Evolutionary conservation across 768 basidiomycete genomes (phyloP).

Genomic region (Lactarius sp.): DNA sequence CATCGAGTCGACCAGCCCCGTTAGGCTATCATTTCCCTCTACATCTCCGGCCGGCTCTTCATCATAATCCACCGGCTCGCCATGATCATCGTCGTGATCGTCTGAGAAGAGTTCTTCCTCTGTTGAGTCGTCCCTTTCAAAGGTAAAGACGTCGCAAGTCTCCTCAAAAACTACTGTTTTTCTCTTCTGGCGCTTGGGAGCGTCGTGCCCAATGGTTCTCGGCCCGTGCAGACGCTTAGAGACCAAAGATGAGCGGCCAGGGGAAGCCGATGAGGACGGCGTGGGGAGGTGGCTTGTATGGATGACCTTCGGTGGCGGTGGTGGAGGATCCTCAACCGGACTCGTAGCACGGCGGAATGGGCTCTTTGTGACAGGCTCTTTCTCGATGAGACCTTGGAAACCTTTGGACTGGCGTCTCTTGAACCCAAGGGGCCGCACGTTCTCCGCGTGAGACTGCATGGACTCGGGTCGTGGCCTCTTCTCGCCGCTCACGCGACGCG

Average conservation of each 20-base stretch:
- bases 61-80: constrained; percentile 16
- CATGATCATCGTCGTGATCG: constrained; percentile 30
- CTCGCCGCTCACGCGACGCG: constrained; percentile 66
- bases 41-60: constrained; percentile 22
- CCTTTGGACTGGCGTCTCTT: constrained; percentile 74
- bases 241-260: constrained; percentile 62
- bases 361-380: constrained; percentile 77
- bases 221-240: constrained; percentile 74
- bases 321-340: constrained; percentile 24
- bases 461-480: constrained; percentile 71
- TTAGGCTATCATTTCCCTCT: constrained; percentile 51
- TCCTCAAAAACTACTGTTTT: constrained; percentile 82
- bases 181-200: constrained; percentile 43
- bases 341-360: constrained; percentile 53
- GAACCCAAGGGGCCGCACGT: constrained; percentile 62
- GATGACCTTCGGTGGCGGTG: constrained; percentile 12
- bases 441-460: constrained; percentile 66
- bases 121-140: constrained; percentile 52
- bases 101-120: constrained; percentile 42
- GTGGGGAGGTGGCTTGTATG: constrained; percentile 24
- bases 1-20: constrained; percentile 69
- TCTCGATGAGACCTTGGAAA: constrained; percentile 67
- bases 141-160: constrained; percentile 77
- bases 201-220: constrained; percentile 42
- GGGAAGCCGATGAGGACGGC: constrained; percentile 39